Evolutionary conservation across 1,284 basidiomycete species (phyloP).

Genomic region (Heterobasidion annosum): DNA sequence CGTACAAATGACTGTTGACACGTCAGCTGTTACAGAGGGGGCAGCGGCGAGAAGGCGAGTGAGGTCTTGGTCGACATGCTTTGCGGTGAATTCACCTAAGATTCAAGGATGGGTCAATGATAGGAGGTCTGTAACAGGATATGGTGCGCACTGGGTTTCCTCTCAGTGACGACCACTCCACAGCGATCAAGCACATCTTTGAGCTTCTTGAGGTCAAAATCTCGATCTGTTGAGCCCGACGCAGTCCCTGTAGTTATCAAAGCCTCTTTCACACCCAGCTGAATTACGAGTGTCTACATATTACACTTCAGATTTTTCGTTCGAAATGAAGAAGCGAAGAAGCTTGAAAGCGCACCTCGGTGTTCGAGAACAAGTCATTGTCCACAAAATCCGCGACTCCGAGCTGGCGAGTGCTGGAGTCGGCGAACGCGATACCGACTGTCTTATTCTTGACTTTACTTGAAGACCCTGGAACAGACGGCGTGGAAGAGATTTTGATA

Average conservation of each 20-base stretch:
- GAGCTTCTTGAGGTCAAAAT: slow-evolving; percentile 83
- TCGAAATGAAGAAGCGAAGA: neutral
- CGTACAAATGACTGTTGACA: no score
- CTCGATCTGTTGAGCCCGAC: slow-evolving; percentile 64
- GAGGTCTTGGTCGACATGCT: slow-evolving; percentile 82
- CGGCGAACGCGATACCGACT: slow-evolving; percentile 70
- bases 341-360: slow-evolving; percentile 53
- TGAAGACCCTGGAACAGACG: slow-evolving; percentile 26
- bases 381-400: slow-evolving; percentile 87
- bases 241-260: slow-evolving; percentile 62
- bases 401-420: slow-evolving; percentile 65
- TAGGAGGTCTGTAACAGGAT: neutral
- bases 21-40: slow-evolving; percentile 23
- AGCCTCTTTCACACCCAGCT: slow-evolving; percentile 95
- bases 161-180: slow-evolving; percentile 84
- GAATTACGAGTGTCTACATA: slow-evolving; percentile 82
- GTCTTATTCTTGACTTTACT: slow-evolving; percentile 49
- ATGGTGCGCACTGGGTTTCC: slow-evolving; percentile 62
- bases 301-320: neutral
- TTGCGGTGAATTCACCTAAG: slow-evolving; percentile 76
- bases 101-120: neutral
- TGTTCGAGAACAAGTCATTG: slow-evolving; percentile 94
- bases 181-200: slow-evolving; percentile 84
- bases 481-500: slow-evolving; percentile 63
- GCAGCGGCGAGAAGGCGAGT: slow-evolving; percentile 56